phyloP scores from a whole-genome alignment of 768 basidiomycete genomes.

The Xerocomus spinulosus region DNA sequence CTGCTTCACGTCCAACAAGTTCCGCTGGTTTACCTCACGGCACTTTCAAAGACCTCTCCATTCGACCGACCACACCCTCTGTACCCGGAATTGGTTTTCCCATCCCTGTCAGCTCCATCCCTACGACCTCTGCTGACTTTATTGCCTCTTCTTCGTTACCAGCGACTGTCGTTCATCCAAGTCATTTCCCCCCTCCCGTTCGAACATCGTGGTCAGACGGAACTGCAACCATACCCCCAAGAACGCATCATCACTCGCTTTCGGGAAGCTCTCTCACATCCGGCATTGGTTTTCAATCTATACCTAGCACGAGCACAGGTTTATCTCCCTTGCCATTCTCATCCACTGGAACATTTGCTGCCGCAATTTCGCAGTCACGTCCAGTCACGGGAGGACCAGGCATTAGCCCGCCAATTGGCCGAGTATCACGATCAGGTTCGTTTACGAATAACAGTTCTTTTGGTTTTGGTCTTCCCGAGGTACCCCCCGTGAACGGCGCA shows the following conservation, averaged over 20 bases:
- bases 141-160: slow-evolving; percentile 20
- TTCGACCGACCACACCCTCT: slow-evolving; percentile 13
- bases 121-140: slow-evolving; percentile 22
- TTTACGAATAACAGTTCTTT: slow-evolving; percentile 44
- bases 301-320: slow-evolving; percentile 29
- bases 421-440: slow-evolving; percentile 57
- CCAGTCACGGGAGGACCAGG: slow-evolving; percentile 21
- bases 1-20: slow-evolving; percentile 32
- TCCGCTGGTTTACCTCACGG: slow-evolving; percentile 25
- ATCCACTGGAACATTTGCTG: slow-evolving; percentile 29
- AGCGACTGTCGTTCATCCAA: slow-evolving; percentile 18
- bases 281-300: slow-evolving; percentile 28
- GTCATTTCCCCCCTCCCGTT: slow-evolving; percentile 23
- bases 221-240: slow-evolving; percentile 23
- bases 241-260: slow-evolving; percentile 31
- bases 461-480: slow-evolving; percentile 33
- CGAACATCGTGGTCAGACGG: slow-evolving; percentile 31
- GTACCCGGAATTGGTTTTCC: slow-evolving; percentile 17
- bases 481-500: slow-evolving; percentile 22
- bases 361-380: slow-evolving; percentile 24
- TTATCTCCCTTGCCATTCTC: slow-evolving; percentile 30
- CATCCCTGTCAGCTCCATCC: slow-evolving; percentile 17
- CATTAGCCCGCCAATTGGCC: slow-evolving; percentile 40
- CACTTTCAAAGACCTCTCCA: slow-evolving; percentile 23
- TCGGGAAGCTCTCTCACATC: slow-evolving; percentile 27